These are phyloP conservation scores for Leptosphaerulina australis DNA, from an alignment of 2,329 filamentous ascomycete species.

Conservation along the genomic window DNA sequence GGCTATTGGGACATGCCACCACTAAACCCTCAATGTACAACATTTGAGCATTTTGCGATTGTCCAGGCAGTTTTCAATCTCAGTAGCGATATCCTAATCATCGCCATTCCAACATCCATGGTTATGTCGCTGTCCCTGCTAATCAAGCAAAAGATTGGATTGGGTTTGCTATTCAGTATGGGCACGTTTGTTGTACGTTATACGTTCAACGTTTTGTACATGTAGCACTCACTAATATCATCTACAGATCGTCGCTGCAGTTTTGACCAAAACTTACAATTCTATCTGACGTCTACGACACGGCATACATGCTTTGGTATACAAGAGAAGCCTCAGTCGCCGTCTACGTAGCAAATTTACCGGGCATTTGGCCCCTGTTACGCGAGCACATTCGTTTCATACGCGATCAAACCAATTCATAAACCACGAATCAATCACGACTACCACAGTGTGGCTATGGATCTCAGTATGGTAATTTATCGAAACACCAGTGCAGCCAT, in stretches of 20 bases:
- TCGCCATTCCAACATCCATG: constrained; percentile 63
- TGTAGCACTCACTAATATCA: constrained; percentile 12
- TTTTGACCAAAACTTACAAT: constrained; percentile 59
- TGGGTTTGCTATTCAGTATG: constrained; percentile 58
- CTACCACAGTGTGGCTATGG: constrained; percentile 28
- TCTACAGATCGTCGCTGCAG: constrained; percentile 45
- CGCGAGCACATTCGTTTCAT: constrained; percentile 51
- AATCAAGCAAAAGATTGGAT: constrained; percentile 59
- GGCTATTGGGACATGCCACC: constrained; percentile 65
- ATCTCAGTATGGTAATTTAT: constrained; percentile 28
- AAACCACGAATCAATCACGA: constrained; percentile 18
- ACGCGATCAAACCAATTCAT: constrained; percentile 31
- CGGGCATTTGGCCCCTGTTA: constrained; percentile 60
- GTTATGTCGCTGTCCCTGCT: constrained; percentile 58
- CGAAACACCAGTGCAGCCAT: constrained; percentile 20
- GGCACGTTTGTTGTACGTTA: constrained; percentile 53
- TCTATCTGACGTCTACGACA: constrained; percentile 51
- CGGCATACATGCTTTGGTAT: constrained; percentile 57
- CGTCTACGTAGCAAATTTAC: constrained; percentile 61
- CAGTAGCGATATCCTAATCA: constrained; percentile 65
- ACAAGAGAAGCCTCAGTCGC: constrained; percentile 60
- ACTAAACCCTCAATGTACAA: constrained; percentile 61
- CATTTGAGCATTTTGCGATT: constrained; percentile 63
- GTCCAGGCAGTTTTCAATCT: constrained; percentile 66
- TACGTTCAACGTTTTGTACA: constrained; percentile 3